Percentiles rank a stretch among this genome's conserved stretches.
Evolutionary conservation across 2,329 filamentous ascomycete genomes (phyloP).

Genomic region (Fusarium sp.): DNA sequence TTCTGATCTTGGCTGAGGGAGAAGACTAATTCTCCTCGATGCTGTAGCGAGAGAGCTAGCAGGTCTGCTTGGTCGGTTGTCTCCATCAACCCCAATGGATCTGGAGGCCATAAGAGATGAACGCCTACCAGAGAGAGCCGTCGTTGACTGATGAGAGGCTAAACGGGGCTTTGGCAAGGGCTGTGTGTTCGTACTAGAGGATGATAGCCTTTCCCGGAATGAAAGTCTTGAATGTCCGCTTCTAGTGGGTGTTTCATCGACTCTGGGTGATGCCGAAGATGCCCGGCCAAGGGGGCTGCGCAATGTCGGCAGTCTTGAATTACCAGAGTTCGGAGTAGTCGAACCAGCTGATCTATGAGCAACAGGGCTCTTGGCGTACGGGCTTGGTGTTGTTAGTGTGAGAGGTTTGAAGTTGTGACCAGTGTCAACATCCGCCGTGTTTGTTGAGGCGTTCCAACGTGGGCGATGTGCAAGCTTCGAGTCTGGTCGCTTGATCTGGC

Average conservation of each 20-base stretch:
- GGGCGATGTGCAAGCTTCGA: slow-evolving; percentile 70
- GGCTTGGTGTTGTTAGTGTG: slow-evolving; percentile 70
- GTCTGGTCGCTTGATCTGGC: slow-evolving; percentile 59
- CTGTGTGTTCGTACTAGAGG: slow-evolving; percentile 64
- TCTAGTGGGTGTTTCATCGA: slow-evolving; percentile 62
- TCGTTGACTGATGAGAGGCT: slow-evolving; percentile 60
- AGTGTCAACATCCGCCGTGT: slow-evolving; percentile 72
- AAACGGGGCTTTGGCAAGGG: slow-evolving; percentile 62
- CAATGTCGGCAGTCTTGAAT: slow-evolving; percentile 63
- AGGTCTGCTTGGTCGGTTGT: slow-evolving; percentile 59
- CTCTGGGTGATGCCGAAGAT: slow-evolving; percentile 62
- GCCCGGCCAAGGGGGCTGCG: slow-evolving; percentile 64
- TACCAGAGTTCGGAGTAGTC: slow-evolving; percentile 57
- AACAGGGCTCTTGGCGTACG: slow-evolving; percentile 64
- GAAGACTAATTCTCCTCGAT: slow-evolving; percentile 65
- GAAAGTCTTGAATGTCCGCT: slow-evolving; percentile 61
- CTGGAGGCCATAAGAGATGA: slow-evolving; percentile 66
- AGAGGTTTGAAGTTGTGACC: slow-evolving; percentile 77
- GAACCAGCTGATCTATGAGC: slow-evolving; percentile 59
- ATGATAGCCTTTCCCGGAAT: slow-evolving; percentile 67
- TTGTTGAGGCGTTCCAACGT: slow-evolving; percentile 79
- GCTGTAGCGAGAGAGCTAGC: slow-evolving; percentile 68
- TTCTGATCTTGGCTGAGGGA: slow-evolving; percentile 63
- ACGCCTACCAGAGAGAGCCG: slow-evolving; percentile 62
- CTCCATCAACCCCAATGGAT: slow-evolving; percentile 51